A percentile compares a stretch with the other conserved stretches of the same genome.
Conservation (phyloP, 1,284 basidiomycete genomes). For the Leccinum fallax region DNA sequence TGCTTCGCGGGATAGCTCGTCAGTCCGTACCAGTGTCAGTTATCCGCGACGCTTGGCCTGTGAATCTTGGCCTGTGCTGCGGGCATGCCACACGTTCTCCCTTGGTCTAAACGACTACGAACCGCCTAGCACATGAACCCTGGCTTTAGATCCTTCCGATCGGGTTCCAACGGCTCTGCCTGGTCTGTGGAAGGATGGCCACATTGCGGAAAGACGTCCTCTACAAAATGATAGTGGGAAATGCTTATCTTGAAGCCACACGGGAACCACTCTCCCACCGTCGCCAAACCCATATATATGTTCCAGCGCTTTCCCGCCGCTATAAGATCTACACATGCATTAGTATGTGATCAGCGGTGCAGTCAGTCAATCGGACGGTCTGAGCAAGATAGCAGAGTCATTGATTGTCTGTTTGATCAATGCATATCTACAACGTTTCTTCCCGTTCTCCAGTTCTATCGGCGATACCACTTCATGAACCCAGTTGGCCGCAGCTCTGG, state of each 20-base stretch:
- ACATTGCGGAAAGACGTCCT: constrained; percentile 11
- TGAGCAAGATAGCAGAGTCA: background rate
- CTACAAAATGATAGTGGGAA: background rate
- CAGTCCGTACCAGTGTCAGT: background rate
- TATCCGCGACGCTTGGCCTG: background rate
- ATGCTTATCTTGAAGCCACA: background rate
- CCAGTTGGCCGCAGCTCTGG: background rate
- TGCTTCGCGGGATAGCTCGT: background rate
- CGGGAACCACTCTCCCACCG: background rate
- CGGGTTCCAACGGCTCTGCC: constrained; percentile 5
- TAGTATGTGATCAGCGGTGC: background rate
- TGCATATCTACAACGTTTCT: background rate
- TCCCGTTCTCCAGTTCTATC: background rate
- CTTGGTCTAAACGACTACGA: background rate
- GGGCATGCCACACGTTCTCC: background rate
- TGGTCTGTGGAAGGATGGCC: constrained; percentile 14
- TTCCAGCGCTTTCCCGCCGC: background rate
- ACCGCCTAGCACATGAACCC: background rate
- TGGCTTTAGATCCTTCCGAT: background rate
- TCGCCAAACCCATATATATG: background rate
- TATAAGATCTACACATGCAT: background rate
- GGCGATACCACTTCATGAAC: background rate
- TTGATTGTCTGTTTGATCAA: background rate
- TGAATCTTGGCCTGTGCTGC: background rate
- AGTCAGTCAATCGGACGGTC: background rate